Percentiles rank a stretch among this genome's conserved stretches.
phyloP scores from a whole-genome alignment of 495 filamentous ascomycete species.

The Jackrogersella multiformis region DNA sequence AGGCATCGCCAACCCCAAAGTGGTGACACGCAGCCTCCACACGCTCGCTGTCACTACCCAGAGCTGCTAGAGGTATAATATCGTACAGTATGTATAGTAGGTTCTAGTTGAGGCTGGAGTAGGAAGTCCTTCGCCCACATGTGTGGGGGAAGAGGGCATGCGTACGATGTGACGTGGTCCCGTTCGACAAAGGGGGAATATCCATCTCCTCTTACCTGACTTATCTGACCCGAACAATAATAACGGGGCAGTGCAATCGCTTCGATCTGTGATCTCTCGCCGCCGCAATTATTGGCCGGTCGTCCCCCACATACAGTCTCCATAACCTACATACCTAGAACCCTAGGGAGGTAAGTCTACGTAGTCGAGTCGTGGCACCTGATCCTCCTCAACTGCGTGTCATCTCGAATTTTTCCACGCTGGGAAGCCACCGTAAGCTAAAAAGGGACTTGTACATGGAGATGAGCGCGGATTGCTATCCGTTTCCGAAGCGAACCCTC shows the following conservation, averaged over 20 bases:
- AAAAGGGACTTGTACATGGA: conserved; percentile 20
- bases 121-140: conserved; percentile 13
- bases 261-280: conserved; percentile 39
- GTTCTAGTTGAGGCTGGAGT: conserved; percentile 14
- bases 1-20: conserved; percentile 40
- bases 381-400: conserved; percentile 50
- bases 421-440: conserved; percentile 29
- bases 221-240: conserved; percentile 22
- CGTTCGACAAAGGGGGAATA: conserved; percentile 44
- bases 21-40: conserved; percentile 42
- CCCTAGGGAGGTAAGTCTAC: not conserved
- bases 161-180: conserved; percentile 46
- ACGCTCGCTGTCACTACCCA: conserved; percentile 27
- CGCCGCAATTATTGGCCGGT: conserved; percentile 11
- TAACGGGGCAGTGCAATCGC: conserved; percentile 37
- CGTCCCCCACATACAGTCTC: conserved; percentile 13
- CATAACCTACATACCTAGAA: too few species aligned
- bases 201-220: conserved; percentile 10
- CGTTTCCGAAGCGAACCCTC: conserved; percentile 22
- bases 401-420: conserved; percentile 41
- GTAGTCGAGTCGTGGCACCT: conserved; percentile 45
- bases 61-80: too few species aligned
- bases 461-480: conserved; percentile 32
- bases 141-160: conserved; percentile 39
- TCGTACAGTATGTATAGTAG: conserved; percentile 4